phyloP scores from a whole-genome alignment of 2,329 filamentous ascomycete species.

The Colletotrichum neosansevieriae region DNA sequence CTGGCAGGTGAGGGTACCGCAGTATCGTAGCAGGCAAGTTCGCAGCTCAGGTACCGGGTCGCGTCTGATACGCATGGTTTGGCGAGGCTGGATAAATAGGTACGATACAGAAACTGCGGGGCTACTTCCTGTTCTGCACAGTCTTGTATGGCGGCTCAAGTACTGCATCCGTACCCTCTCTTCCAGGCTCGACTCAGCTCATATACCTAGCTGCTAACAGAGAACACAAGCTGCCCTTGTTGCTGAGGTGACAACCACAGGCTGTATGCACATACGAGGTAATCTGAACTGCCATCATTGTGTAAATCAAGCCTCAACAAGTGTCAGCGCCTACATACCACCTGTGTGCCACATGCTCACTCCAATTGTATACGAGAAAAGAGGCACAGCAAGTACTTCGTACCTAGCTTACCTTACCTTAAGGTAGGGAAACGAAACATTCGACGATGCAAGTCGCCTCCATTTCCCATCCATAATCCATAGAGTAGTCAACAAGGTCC shows the following conservation, averaged over 20 bases:
- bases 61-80: slow-evolving; percentile 9
- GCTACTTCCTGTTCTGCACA: neutral
- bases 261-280: slow-evolving; percentile 5
- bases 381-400: neutral
- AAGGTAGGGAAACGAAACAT: slow-evolving; percentile 12
- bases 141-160: rapidly evolving
- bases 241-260: slow-evolving; percentile 1
- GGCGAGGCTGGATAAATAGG: slow-evolving; percentile 24
- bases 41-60: neutral
- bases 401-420: neutral
- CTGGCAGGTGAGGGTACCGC: neutral
- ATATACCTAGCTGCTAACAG: slow-evolving; percentile 39
- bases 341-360: neutral
- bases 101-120: slow-evolving; percentile 22
- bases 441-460: neutral
- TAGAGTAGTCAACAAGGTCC: neutral
- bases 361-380: neutral
- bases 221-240: slow-evolving; percentile 8
- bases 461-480: neutral
- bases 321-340: neutral
- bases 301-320: slow-evolving; percentile 14
- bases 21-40: too few relatives aligned
- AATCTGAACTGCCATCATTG: slow-evolving; percentile 20
- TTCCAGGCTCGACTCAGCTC: slow-evolving; percentile 30
- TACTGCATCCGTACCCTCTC: neutral